Conservation (phyloP, 2,329 filamentous ascomycete genomes). For the Pezicula rhizophila region DNA sequence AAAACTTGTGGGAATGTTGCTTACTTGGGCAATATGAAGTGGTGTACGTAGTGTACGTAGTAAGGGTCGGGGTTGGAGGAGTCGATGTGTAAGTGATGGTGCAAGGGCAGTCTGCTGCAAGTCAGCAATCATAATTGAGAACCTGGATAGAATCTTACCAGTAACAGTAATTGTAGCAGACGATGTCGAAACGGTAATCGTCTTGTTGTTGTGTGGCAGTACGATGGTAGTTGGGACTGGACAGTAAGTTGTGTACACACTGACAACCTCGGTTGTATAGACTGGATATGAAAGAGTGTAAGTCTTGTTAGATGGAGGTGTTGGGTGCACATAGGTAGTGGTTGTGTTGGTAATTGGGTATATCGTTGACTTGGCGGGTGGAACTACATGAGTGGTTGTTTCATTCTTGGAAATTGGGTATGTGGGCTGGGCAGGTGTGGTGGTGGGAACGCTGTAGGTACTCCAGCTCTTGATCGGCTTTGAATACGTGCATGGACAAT, state of each 20-base stretch:
- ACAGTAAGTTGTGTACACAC: slow-evolving; percentile 43
- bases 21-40: neutral
- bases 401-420: no score
- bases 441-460: slow-evolving; percentile 26
- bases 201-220: slow-evolving; percentile 47
- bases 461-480: slow-evolving; percentile 31
- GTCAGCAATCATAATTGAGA: neutral
- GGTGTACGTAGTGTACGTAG: neutral
- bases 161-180: slow-evolving; percentile 40
- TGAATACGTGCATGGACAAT: slow-evolving; percentile 34
- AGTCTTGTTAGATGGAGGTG: neutral
- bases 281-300: neutral
- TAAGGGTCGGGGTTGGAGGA: neutral
- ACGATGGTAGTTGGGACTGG: slow-evolving; percentile 52
- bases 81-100: slow-evolving; percentile 16
- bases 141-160: neutral
- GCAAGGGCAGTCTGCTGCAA: slow-evolving; percentile 33
- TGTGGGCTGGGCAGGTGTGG: neutral
- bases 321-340: neutral
- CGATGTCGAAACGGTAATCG: slow-evolving; percentile 61
- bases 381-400: neutral
- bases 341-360: neutral
- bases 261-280: slow-evolving; percentile 36
- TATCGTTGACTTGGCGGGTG: neutral
- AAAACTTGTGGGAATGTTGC: neutral